Evolutionary conservation across 1,139 yeast species (phyloP), one percentile per base, ranked within the genome.

Genomic region (Debaryomyces sp.): DNA sequence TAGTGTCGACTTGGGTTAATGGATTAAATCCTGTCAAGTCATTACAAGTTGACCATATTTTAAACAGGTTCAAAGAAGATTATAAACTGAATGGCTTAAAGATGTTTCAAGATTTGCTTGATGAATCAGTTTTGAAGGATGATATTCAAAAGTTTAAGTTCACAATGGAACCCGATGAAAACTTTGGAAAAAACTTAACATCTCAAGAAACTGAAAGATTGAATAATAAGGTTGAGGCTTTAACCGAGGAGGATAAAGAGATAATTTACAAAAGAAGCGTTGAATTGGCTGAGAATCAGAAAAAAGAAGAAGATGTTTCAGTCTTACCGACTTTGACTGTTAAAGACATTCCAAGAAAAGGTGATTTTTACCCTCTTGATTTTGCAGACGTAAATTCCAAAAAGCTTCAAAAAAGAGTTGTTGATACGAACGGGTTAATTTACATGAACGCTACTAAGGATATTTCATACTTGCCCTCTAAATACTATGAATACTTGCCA

Each of bases 1-100:
- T 94, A 8, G 80, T 89, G 33, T 90, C 97, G 8, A 83, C 91
- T 12, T 92, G 97, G 88, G 84, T 89, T 47, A 90, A 90, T 61
- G 83, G 83, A 26, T 78, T 81, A 12, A 89, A 89, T 63, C 92
- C 95, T 6, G 72, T 92, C 53, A 77, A 81, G 8, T 61, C 80
- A 4, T 71, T 94, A 41, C 82, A 84, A 52, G 87, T 89, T 64
- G 89, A 89, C 54, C 73, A 73, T 15, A 73, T 82, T 21, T 71
- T 92, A 43, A 57, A 65, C 6, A 69, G 73, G 51, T 90, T 94
- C 71, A 84, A 84, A 59, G 63, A 67, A 3, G 90, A 88, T 34
- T 84, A 84, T 59, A 60, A 62, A 1, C 58, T 55, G 2, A 69
- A 80, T 37, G 94, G 95, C 2, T 76, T 80, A 44, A 57, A 67